Percentiles rank a stretch among this genome's conserved stretches.
Conservation (phyloP, 805 yeast genomes). For the Kurtzmaniella cleridarum region DNA sequence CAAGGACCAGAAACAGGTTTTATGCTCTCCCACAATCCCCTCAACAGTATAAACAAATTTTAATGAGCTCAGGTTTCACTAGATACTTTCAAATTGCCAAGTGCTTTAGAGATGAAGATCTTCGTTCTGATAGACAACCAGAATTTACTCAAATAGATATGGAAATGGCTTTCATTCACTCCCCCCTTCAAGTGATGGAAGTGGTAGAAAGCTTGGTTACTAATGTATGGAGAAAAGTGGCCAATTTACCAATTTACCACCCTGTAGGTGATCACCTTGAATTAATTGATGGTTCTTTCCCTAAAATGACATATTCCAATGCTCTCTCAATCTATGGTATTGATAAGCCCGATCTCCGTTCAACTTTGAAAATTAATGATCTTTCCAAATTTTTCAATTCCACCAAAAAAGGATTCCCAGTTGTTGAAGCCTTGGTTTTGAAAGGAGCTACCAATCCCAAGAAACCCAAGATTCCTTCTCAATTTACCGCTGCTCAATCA, state of each 20-base stretch:
- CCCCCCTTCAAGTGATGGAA: slow-evolving; percentile 56
- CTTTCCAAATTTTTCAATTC: slow-evolving; percentile 38
- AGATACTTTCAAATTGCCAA: slow-evolving; percentile 86
- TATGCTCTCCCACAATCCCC: slow-evolving; percentile 98
- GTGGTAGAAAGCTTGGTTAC: slow-evolving; percentile 57
- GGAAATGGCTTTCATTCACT: slow-evolving; percentile 82
- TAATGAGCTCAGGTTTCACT: slow-evolving; percentile 90
- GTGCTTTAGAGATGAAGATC: slow-evolving; percentile 95
- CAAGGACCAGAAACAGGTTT: slow-evolving; percentile 54
- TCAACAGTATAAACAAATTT: slow-evolving; percentile 90
- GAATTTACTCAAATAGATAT: slow-evolving; percentile 97
- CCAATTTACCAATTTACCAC: slow-evolving; percentile 32
- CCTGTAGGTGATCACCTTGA: slow-evolving; percentile 29
- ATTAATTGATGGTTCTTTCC: slow-evolving; percentile 14
- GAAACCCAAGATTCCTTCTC: slow-evolving; percentile 28
- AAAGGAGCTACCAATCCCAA: slow-evolving; percentile 36
- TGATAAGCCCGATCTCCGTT: slow-evolving; percentile 90
- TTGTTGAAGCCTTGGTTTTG: slow-evolving; percentile 70
- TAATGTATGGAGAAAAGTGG: slow-evolving; percentile 50
- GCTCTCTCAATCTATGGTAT: slow-evolving; percentile 77
- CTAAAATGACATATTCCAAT: slow-evolving; percentile 55
- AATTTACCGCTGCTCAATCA: slow-evolving; percentile 33
- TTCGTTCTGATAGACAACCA: slow-evolving; percentile 93
- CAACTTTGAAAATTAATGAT: slow-evolving; percentile 44
- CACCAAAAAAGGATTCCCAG: slow-evolving; percentile 44